Percentiles rank a stretch among this genome's conserved stretches.
These are phyloP conservation scores for Yamadazyma insecticola DNA, from an alignment of 805 yeast genomes.

Conservation along the genomic window DNA sequence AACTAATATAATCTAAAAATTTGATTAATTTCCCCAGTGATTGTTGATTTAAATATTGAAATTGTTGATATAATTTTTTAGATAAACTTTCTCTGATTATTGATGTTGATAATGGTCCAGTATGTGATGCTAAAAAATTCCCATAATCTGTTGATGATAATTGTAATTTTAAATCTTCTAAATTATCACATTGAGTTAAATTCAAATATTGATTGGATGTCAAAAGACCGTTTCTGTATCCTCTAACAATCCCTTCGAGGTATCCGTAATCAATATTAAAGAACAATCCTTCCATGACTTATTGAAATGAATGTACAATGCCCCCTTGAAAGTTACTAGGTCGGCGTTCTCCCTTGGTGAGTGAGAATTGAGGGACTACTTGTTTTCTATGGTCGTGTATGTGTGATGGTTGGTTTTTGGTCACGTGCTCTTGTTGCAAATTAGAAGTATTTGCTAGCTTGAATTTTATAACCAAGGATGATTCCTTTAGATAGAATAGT, in stretches of 20 bases:
- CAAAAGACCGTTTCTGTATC: constrained; percentile 81
- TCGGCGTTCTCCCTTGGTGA: not conserved
- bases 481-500: too few relatives aligned
- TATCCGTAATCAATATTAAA: constrained; percentile 89
- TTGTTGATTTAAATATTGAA: constrained; percentile 79
- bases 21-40: constrained; percentile 74
- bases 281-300: constrained; percentile 93
- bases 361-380: not conserved
- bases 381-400: too few relatives aligned
- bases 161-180: constrained; percentile 92
- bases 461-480: too few relatives aligned
- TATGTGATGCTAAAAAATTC: constrained; percentile 75
- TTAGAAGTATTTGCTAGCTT: too few relatives aligned
- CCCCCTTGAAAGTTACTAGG: not conserved
- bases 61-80: constrained; percentile 73
- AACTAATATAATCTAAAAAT: constrained; percentile 88
- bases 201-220: constrained; percentile 80
- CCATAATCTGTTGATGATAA: constrained; percentile 96
- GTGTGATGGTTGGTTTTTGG: too few relatives aligned
- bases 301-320: too few relatives aligned
- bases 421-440: too few relatives aligned
- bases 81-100: constrained; percentile 78
- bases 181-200: constrained; percentile 90
- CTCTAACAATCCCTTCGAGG: constrained; percentile 92
- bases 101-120: constrained; percentile 80